Base-by-base conservation (phyloP, 2,329 filamentous ascomycete species). In the Colletotrichum godetiae region DNA sequence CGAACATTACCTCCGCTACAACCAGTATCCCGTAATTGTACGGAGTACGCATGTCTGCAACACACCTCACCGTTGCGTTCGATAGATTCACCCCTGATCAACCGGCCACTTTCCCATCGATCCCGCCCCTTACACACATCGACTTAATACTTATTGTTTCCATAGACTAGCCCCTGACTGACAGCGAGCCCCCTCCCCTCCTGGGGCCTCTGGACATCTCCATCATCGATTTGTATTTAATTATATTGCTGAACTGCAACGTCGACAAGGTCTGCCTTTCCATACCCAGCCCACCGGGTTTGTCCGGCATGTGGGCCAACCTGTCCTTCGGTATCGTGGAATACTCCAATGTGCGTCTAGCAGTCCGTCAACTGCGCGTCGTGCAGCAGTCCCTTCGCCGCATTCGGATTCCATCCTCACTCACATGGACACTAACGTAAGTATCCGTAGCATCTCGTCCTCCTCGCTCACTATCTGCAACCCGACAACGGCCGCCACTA, bases 281-380 rank as follows among this genome's bases (percentile, higher is more conserved):
- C 27, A 67, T 67, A 71, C 46, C 68, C 68, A 56, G 55, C 46
- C 27, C 56, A 42, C 46, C 56, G 62, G 68, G 55, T 67, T 71
- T 46, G 56, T 42, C 63, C 62, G 68, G 56, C 63, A 71, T 67
- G 62, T 71, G 68, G 68, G 55, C 33, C 56, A 22, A 29, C 62
- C 62, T 56, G 62, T 52, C 46, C 31, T 67, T 71, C 56, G 62
- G 68, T 59, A 67, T 71, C 56, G 27, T 71, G 55, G 68, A 49
- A 71, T 24, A 66, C 53, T 46, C n/a, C 24, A 67, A 61, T 56
- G 62, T 71, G 68, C 62, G 68, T 67, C 62, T 71, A 65, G 55
- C 42, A 35, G 62, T 64, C 63, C 56, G 62, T 49, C 24, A 56
- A 46, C 52, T 49, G 33, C 52, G 62, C 37, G 22, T 29, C 24